A percentile compares a stretch with the other conserved stretches of the same genome.
These are phyloP conservation scores for Chloris gayana DNA, from an alignment of 176 grass and related monocot genomes.

Conservation along the genomic window DNA sequence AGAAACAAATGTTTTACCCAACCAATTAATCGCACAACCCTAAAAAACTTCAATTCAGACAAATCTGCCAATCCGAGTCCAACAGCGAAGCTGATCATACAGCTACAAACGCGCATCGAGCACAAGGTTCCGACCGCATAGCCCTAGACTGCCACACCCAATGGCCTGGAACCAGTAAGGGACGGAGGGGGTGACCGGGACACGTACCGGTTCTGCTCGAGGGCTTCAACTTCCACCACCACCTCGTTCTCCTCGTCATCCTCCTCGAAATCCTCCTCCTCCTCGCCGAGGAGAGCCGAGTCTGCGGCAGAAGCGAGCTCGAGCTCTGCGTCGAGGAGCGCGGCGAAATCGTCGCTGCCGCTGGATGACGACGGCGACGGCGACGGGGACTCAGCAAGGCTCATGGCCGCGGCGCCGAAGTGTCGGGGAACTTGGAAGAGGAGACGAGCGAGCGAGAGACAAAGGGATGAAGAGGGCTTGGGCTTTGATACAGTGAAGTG, in stretches of 20 bases:
- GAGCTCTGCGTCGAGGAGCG: slow-evolving; percentile 71
- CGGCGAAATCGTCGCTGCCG: slow-evolving; percentile 68
- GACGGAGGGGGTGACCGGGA: not conserved
- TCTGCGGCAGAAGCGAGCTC: slow-evolving; percentile 49
- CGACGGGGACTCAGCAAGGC: slow-evolving; percentile 69
- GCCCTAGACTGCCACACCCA: not conserved
- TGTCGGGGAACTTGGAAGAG: not conserved
- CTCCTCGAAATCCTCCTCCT: slow-evolving; percentile 10
- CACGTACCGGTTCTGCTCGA: slow-evolving; percentile 44
- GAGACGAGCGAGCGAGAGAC: too few relatives aligned
- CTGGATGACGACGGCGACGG: slow-evolving; percentile 65
- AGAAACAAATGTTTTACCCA: not conserved
- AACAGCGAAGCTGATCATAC: not conserved
- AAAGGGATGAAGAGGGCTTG: not conserved
- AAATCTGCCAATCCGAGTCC: slow-evolving; percentile 13
- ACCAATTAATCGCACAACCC: not conserved
- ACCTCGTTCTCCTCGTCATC: slow-evolving; percentile 15
- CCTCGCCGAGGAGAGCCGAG: slow-evolving; percentile 27
- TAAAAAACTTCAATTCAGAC: not conserved
- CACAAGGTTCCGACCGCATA: slow-evolving; percentile 9
- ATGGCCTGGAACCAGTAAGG: not conserved
- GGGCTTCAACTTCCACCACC: slow-evolving; percentile 42
- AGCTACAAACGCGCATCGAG: not conserved
- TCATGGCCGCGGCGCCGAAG: slow-evolving; percentile 52
- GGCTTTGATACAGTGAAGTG: not conserved